Evolutionary conservation across 164 flowering plant species (phyloP), one percentile per base, ranked within the genome.

Genomic region (Stephania japonica): DNA sequence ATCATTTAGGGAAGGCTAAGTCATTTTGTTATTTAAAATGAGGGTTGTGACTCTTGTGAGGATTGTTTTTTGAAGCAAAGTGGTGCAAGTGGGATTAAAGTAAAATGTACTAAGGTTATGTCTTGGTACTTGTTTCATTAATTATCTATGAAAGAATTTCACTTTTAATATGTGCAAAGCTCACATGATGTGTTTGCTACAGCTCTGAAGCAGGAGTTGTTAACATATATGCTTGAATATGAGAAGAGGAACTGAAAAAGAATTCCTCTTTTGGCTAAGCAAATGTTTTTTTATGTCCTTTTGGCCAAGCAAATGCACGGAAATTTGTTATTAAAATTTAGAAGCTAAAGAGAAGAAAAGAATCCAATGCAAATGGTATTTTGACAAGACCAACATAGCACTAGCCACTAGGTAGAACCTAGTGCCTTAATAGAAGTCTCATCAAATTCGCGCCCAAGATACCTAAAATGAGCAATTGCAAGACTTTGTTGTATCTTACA

Each of bases 101-200:
- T 68, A 32, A 32, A 32, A 32, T 32, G 38, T 32, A 32, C 4
- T 78, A 71, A 16, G 62, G 19, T 69, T 68, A 70, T 71, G 66
- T 72, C 75, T 78, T 71, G 78, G 64, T 21, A 50, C 67, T 68
- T 75, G 80, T 75, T 75, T 72, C 71, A 59, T 32, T 56, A 44
- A 59, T 62, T 71, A 44, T 71, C 50, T 71, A 59, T 71, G 64
- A 74, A 32, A 70, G 38, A 11, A 18, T 25, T 42, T 56, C 61
- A 53, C 61, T 42, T 77, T 42, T 42, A 42, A 7, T 66, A 42
- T 49, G 18, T 72, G 11, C 42, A 21, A 69, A 41, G 63, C 41
- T 67, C 77, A 78, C 76, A 71, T 74, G 80, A 70, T 74, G 4
- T 74, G 72, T 72, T 71, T 13, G 0, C 21, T 3, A 5, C 47